Evolutionary conservation across 2,329 filamentous ascomycete genomes (phyloP), one percentile per base, ranked within the genome.

Genomic region (Diaporthe eres): DNA sequence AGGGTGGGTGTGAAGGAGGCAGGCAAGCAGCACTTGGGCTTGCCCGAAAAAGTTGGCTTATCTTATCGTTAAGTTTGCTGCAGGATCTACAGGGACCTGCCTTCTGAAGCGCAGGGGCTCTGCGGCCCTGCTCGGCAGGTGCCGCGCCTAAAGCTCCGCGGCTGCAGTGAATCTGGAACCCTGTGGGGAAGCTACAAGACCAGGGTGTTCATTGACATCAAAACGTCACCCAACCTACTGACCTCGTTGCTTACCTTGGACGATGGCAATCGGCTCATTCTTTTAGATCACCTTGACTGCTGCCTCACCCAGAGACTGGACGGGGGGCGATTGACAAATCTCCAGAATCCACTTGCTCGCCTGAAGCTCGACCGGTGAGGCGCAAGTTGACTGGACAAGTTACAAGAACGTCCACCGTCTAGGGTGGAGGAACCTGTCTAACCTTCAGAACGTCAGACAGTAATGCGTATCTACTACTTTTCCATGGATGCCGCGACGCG

Each of bases 31-130:
- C 17, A 22, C 39, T 53, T 49, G 61, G 39, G n/a, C 47, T 68
- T 53, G 47, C 25, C 34, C 47, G 31, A 70, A 70, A 70, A 70
- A 70, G 65, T 70, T 34, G 65, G 34, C 49, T 70, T 70, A 70
- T 70, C 65, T 70, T 70, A 70, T 70, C 49, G 47, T 3, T 28
- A 8, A 19, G 22, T 3, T 22, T 17, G 10, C 2, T 49, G 25
- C 4, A 47, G n/a, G 61, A 49, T 49, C 61, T 65, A 34, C 60
- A 44, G 60, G 60, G 39, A 25, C 60, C 4, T 22, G 34, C 44
- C 63, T 25, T 53, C 47, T 53, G 31, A 68, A 37, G 44, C 31
- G 31, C 63, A 67, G 63, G 22, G 44, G 31, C 4, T n/a, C 17
- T 15, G 22, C 13, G 39, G 34, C 65, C 47, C 47, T 28, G 65